Base-by-base conservation (phyloP, 2,329 filamentous ascomycete species). In the Alternaria atra region DNA sequence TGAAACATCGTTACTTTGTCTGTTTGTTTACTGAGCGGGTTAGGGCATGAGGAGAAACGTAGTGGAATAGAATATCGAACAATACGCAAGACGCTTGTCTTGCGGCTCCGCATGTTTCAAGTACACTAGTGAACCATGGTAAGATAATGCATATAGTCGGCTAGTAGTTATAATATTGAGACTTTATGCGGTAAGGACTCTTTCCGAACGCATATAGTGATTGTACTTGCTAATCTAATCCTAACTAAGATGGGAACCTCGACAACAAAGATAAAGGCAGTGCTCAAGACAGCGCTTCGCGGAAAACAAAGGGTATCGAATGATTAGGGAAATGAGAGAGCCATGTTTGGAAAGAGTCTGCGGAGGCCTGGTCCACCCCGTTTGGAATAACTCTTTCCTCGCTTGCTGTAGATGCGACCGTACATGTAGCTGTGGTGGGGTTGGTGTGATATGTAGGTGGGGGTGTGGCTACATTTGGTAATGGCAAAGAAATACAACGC, bases 241-340 rank as follows among this genome's bases (percentile, higher is more conserved):
- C 37, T 13, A 9, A 6, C 17, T 42, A 42, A 10, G 23, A 42
- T 23, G 0, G 12, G 5, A 29, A 2, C 17, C 20, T 7, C 17
- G 8, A 20, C 7, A 13, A 42, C 27, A 29, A 1, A 47, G 30
- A 37, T 6, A 15, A 46, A 12, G 15, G 5, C 20, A 12, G 7
- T 25, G 10, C 32, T 51, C 37, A 63, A 55, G 25, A 60, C 25
- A 63, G 7, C 8, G 37, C 27, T 40, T 63, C 57, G 27, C 60
- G 56, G 32, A 67, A 65, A 27, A 55, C 43, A 51, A 56, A 58
- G 62, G 65, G 65, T 65, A 67, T 67, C 32, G 50, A 52, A 35
- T 55, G 48, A 50, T 55, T 52, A 12, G 65, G 58, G 27, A 67
- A 65, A 35, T 59, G 48, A 5, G 60, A 61, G 46, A 67, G 58